These are phyloP conservation scores for Zygosaccharomyces bailii DNA, from an alignment of 805 yeast species.

Conservation along the genomic window DNA sequence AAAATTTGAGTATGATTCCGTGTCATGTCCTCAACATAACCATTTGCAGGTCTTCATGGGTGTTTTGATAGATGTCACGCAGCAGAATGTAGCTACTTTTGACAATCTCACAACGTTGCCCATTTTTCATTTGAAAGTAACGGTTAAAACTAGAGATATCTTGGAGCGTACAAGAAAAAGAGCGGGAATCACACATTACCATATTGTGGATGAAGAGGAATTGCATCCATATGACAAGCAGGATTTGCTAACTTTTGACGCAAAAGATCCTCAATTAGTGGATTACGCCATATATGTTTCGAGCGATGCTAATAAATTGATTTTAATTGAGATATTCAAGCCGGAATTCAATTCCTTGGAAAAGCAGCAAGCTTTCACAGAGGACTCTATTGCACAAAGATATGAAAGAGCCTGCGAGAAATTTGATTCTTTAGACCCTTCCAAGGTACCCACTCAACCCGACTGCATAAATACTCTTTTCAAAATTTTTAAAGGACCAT, in stretches of 20 bases:
- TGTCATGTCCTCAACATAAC: conserved; percentile 29
- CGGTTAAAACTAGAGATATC: conserved; percentile 32
- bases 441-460: conserved; percentile 47
- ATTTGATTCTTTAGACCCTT: conserved; percentile 27
- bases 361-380: conserved; percentile 48
- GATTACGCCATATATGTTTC: conserved; percentile 50
- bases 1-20: conserved; percentile 28
- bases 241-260: conserved; percentile 23
- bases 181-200: conserved; percentile 35
- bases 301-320: conserved; percentile 42
- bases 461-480: conserved; percentile 60
- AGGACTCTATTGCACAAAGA: conserved; percentile 50
- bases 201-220: conserved; percentile 25
- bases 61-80: conserved; percentile 24
- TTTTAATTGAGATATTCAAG: conserved; percentile 51
- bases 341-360: conserved; percentile 46
- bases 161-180: conserved; percentile 31
- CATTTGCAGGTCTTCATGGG: conserved; percentile 35
- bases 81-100: conserved; percentile 8
- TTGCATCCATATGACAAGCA: conserved; percentile 35
- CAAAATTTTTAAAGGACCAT: conserved; percentile 66
- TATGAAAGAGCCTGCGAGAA: conserved; percentile 39
- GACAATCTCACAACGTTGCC: conserved; percentile 20
- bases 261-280: conserved; percentile 36
- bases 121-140: conserved; percentile 37